Base-by-base conservation (phyloP, 345 rosid genomes). In the Clarkia xantiana region DNA sequence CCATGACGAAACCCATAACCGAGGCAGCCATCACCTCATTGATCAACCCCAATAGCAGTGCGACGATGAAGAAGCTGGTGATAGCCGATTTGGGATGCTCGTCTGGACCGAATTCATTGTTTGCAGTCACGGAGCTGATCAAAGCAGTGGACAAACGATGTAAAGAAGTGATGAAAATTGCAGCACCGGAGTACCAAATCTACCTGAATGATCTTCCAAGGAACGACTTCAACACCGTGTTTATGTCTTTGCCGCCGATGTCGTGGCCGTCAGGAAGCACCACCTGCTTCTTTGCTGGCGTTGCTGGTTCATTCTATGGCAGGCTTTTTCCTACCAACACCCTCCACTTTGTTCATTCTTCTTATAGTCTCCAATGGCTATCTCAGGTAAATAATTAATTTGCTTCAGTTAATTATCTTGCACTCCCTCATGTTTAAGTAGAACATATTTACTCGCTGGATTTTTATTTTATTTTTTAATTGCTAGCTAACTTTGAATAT, bases 61-160 rank as follows among this genome's bases (percentile, higher is more conserved):
- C 46, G 9, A 47, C 12, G 13, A 82, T 84, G 3, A 59, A 58
- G 22, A 74, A 62, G 20, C 19, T 89, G 42, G 62, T 64, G 48
- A 73, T 89, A 11, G 94, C 94, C 46, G 97, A 84, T 19, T 38
- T 89, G 53, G 97, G 97, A 2, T 84, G 97, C 63, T 82, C 97
- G 36, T 80, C 93, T 6, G 95, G 97, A 47, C 87, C 90, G 55
- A 84, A 78, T 68, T 64, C 93, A 7, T 63, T 80, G 0, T 56
- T 59, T 3, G 67, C 49, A 3, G 58, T 57, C 7, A 57, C 71
- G 2, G 69, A 68, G 47, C 53, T 79, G 10, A 59, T 80, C 51
- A 56, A 47, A 16, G 18, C 14, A 4, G 66, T 72, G 12, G 63
- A 59, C 11, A 44, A 39, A 4, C 39, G 66, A 6, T 48, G 73